Percentiles rank a stretch among this genome's conserved stretches.
These are phyloP conservation scores for Epichloe typhina DNA, from an alignment of 2,329 filamentous ascomycete genomes.

Conservation along the genomic window DNA sequence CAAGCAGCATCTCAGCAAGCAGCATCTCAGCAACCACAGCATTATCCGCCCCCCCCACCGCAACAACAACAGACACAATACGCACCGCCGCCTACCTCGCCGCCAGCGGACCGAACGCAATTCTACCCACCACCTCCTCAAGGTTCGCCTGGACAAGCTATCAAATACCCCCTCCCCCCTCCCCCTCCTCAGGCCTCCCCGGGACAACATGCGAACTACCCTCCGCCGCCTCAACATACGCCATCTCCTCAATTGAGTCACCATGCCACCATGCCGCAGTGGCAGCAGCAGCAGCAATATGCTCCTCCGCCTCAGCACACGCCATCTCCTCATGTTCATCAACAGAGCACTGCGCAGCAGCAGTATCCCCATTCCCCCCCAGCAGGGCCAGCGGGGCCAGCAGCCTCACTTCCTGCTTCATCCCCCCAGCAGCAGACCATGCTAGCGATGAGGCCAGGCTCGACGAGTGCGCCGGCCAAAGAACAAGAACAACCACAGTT, in stretches of 20 bases:
- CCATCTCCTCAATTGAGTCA: conserved; percentile 6
- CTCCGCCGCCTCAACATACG: conserved; percentile 15
- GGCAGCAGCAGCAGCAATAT: conserved; percentile 2
- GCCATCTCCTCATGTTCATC: conserved; percentile 4
- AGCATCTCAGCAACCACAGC: conserved; percentile 12
- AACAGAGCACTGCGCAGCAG: conserved; percentile 10
- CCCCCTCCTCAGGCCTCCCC: conserved; percentile 10
- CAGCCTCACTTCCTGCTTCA: background rate
- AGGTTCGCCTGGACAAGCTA: conserved; percentile 7
- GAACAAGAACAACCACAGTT: conserved; percentile 15
- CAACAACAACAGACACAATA: conserved; percentile 25
- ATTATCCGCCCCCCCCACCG: conserved; percentile 9
- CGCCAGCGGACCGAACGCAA: conserved; percentile 30
- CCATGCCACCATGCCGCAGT: conserved; percentile 10
- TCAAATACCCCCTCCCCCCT: conserved; percentile 20
- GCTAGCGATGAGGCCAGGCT: conserved; percentile 13
- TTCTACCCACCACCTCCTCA: conserved; percentile 26
- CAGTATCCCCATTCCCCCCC: conserved; percentile 10
- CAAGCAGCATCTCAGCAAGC: background rate
- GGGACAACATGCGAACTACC: conserved; percentile 13
- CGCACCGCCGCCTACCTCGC: conserved; percentile 33
- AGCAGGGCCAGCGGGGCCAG: background rate
- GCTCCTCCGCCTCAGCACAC: conserved; percentile 15
- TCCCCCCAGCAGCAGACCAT: conserved; percentile 7
- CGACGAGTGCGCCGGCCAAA: conserved; percentile 10